These are phyloP conservation scores for Xylaria polymorpha DNA, from an alignment of 2,329 filamentous ascomycete species.

Conservation along the genomic window DNA sequence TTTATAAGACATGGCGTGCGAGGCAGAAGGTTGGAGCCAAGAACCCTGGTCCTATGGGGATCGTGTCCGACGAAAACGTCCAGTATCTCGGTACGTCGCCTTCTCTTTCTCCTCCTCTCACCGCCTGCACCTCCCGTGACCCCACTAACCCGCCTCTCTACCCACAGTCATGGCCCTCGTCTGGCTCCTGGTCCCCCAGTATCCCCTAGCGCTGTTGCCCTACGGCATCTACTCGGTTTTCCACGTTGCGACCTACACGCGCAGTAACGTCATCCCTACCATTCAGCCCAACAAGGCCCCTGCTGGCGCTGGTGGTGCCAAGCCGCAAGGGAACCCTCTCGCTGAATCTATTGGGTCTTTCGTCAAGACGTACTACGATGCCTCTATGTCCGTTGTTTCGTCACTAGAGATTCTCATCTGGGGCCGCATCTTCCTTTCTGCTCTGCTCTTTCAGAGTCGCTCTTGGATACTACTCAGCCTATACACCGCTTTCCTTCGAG, in stretches of 20 bases:
- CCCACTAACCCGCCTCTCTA: conserved; percentile 33
- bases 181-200: conserved; percentile 92
- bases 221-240: conserved; percentile 98
- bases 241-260: conserved; percentile 96
- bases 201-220: conserved; percentile 88
- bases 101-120: conserved; percentile 15
- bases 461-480: conserved; percentile 88
- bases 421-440: conserved; percentile 82
- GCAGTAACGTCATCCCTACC: conserved; percentile 91
- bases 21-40: conserved; percentile 78
- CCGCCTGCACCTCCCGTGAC: conserved; percentile 20
- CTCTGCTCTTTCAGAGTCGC: conserved; percentile 87
- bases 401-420: conserved; percentile 88
- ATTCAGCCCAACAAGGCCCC: conserved; percentile 75
- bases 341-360: conserved; percentile 90
- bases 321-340: conserved; percentile 69
- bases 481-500: conserved; percentile 93
- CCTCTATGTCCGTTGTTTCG: conserved; percentile 93
- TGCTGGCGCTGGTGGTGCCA: conserved; percentile 67
- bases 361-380: conserved; percentile 98
- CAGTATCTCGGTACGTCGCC: conserved; percentile 88
- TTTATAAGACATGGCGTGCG: conserved; percentile 96
- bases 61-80: conserved; percentile 92
- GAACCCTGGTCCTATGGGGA: conserved; percentile 68
- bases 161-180: conserved; percentile 82